Base-by-base conservation (phyloP, 2,329 filamentous ascomycete species). In the Aspergillus pseudoviridinutans region DNA sequence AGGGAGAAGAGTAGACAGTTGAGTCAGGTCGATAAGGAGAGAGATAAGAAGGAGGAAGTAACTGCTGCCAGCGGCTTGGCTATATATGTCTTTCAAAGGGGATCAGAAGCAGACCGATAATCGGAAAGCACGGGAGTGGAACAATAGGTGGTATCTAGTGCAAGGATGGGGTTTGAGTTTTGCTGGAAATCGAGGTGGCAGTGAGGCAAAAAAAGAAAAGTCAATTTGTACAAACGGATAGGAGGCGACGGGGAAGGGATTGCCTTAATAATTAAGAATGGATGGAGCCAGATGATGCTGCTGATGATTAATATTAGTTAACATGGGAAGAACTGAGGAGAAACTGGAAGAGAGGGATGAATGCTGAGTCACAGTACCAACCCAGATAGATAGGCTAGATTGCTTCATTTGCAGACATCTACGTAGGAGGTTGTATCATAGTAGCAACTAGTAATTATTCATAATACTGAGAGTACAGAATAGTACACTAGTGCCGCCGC, bases 71-170 rank as follows among this genome's bases (percentile, higher is more conserved):
- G 44, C 47, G 57, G 42, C 46, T 50, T 25, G 57, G 55, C 58
- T 59, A 61, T 62, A 65, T 61, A 60, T 44, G 29, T 53, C 49
- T 52, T 27, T 20, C 38, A 49, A 54, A 24, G 50, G 22, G 27
- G 27, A 25, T 25, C 50, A 20, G 50, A 12, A 51, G 50, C n/a
- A 41, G 24, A 51, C 50, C 25, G 44, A 47, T 24, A 51, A 42
- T 62, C 65, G 65, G 64, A 66, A 67, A 52, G 59, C 58, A 65
- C 64, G 65, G 65, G 65, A 61, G 57, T 51, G 55, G 53, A 56
- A 54, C 51, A 59, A 56, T 53, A 50, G 56, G 53, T 41, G 27
- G 46, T 22, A 6, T 51, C 54, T 53, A 55, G n/a, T 22, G 27
- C 28, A 58, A 53, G 53, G 52, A 32, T 20, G 24, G 22, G 27